Percentiles rank a stretch among this genome's conserved stretches.
These are phyloP conservation scores for Yamadazyma jaroonii DNA, from an alignment of 1,139 yeast genomes.

Conservation along the genomic window DNA sequence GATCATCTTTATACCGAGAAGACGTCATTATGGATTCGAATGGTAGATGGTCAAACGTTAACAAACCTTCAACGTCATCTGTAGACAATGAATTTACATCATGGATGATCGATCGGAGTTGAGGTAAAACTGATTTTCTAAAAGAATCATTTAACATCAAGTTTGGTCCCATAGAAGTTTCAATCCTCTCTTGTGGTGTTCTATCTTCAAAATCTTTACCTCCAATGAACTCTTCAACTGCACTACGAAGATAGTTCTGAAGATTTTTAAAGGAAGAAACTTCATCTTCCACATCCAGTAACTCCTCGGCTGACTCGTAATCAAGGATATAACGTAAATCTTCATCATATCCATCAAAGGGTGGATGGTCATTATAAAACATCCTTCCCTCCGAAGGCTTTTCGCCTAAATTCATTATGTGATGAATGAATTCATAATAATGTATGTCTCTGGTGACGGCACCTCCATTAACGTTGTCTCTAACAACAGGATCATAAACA, in stretches of 20 bases:
- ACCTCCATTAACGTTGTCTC: constrained; percentile 55
- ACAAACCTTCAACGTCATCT: too few species aligned
- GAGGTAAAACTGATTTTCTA: too few species aligned
- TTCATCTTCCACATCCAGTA: constrained; percentile 20
- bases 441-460: constrained; percentile 21
- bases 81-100: too few species aligned
- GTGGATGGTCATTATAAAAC: not conserved
- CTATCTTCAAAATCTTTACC: constrained; percentile 3
- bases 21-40: too few species aligned
- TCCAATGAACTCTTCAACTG: not conserved
- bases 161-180: too few species aligned
- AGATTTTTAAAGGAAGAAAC: constrained; percentile 15
- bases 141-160: too few species aligned
- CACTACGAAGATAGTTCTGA: not conserved
- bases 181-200: too few species aligned
- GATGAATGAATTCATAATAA: constrained; percentile 8
- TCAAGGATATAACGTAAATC: constrained; percentile 73
- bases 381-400: constrained; percentile 13
- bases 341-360: constrained; percentile 61
- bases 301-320: constrained; percentile 31
- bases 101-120: too few species aligned
- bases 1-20: too few species aligned
- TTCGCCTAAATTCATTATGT: constrained; percentile 5
- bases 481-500: constrained; percentile 60
- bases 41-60: too few species aligned